A percentile compares a stretch with the other conserved stretches of the same genome.
These are phyloP conservation scores for Boletus insuetus DNA, from an alignment of 768 basidiomycete genomes.

Conservation along the genomic window DNA sequence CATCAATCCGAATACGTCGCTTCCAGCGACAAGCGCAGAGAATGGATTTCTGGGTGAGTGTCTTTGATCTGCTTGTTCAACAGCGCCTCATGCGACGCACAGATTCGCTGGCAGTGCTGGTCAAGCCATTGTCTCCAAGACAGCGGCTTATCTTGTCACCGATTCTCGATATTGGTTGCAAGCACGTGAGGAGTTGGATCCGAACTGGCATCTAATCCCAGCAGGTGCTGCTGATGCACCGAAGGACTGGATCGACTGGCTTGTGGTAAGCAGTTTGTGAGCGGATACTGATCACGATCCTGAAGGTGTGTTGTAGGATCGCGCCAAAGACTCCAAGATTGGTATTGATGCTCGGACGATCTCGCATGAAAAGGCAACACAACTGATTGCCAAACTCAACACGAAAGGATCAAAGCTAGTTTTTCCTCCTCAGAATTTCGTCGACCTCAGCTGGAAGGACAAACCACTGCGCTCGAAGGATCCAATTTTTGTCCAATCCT, in stretches of 20 bases:
- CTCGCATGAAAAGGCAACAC: constrained; percentile 65
- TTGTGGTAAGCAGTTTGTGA: constrained; percentile 46
- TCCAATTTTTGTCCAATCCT: constrained; percentile 62
- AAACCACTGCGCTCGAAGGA: constrained; percentile 69
- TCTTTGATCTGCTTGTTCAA: constrained; percentile 25
- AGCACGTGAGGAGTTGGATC: constrained; percentile 65
- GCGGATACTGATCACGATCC: neutral
- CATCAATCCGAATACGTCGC: constrained; percentile 84
- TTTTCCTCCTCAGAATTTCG: constrained; percentile 79
- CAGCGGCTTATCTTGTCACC: constrained; percentile 68
- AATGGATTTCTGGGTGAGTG: constrained; percentile 76
- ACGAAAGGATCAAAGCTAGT: constrained; percentile 61
- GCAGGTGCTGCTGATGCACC: constrained; percentile 53
- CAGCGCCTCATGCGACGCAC: constrained; percentile 11
- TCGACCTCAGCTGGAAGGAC: constrained; percentile 80
- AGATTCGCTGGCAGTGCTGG: constrained; percentile 70
- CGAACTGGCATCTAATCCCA: constrained; percentile 67
- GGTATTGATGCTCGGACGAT: constrained; percentile 87
- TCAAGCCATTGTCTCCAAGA: constrained; percentile 64
- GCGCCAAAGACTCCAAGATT: constrained; percentile 46
- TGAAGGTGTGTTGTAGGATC: constrained; percentile 33
- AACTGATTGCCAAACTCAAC: constrained; percentile 55
- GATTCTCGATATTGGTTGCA: constrained; percentile 87
- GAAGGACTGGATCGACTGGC: constrained; percentile 78
- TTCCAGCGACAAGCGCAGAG: constrained; percentile 68